phyloP scores from a whole-genome alignment of 1,284 basidiomycete species.

The Butyriboletus appendiculatus region DNA sequence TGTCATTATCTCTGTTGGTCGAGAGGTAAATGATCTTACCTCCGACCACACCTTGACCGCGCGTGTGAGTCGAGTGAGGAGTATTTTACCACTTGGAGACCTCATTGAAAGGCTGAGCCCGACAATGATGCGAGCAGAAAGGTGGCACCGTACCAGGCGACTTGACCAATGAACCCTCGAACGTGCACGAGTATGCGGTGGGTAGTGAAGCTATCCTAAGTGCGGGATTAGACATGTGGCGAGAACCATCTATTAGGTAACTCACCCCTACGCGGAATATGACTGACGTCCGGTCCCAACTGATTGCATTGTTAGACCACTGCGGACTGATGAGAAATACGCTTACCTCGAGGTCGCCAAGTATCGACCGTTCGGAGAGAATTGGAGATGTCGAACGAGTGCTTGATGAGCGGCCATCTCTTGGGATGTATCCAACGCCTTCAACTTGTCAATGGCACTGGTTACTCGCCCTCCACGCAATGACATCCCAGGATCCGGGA shows the following conservation, averaged over 20 bases:
- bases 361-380: conserved; percentile 42
- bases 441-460: conserved; percentile 57
- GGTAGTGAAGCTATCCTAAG: conserved; percentile 54
- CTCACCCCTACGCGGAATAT: conserved; percentile 71
- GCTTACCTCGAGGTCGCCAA: conserved; percentile 39
- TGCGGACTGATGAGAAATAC: not conserved
- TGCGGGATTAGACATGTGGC: conserved; percentile 17
- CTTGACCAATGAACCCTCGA: conserved; percentile 75
- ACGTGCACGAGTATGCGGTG: conserved; percentile 72
- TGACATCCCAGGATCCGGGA: conserved; percentile 41
- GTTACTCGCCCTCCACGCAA: conserved; percentile 56
- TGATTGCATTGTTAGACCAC: conserved; percentile 30
- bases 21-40: conserved; percentile 40
- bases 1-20: conserved; percentile 12
- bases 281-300: conserved; percentile 77
- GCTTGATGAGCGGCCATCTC: conserved; percentile 41
- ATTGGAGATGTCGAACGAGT: conserved; percentile 41
- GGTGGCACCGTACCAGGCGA: conserved; percentile 58
- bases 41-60: conserved; percentile 79
- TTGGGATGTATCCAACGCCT: conserved; percentile 55
- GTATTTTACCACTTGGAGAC: conserved; percentile 63
- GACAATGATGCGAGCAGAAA: not conserved
- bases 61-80: conserved; percentile 67
- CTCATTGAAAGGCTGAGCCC: conserved; percentile 36
- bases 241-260: conserved; percentile 10